A percentile compares a stretch with the other conserved stretches of the same genome.
phyloP scores from a whole-genome alignment of 371 early-diverging fungal genomes.

The Mucor racemosus region DNA sequence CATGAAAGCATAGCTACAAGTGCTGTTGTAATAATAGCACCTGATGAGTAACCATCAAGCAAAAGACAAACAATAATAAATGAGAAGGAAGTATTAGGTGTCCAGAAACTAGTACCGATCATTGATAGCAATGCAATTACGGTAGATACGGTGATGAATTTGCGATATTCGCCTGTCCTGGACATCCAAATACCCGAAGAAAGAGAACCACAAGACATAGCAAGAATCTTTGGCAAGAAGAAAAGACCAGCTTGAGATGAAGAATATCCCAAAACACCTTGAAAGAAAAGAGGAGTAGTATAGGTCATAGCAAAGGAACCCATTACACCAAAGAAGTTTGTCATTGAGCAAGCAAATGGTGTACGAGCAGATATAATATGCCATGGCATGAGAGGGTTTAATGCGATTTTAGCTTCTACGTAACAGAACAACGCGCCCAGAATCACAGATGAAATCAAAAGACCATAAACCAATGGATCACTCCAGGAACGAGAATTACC shows the following conservation, averaged over 20 bases:
- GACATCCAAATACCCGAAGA: conserved; percentile 37
- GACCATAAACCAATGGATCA: conserved; percentile 58
- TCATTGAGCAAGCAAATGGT: conserved; percentile 42
- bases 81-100: conserved; percentile 18
- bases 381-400: conserved; percentile 81
- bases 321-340: conserved; percentile 47
- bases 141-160: conserved; percentile 20
- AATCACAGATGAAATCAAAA: conserved; percentile 54
- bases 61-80: conserved; percentile 31
- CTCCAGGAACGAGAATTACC: conserved; percentile 67
- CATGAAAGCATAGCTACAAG: conserved; percentile 55
- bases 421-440: conserved; percentile 54
- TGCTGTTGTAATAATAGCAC: conserved; percentile 49
- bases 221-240: conserved; percentile 34
- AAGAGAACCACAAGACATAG: conserved; percentile 39
- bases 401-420: conserved; percentile 72
- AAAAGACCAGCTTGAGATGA: conserved; percentile 36
- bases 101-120: conserved; percentile 37
- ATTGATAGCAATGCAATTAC: conserved; percentile 25
- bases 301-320: conserved; percentile 38
- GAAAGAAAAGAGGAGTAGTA: conserved; percentile 45
- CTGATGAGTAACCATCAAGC: conserved; percentile 51
- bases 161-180: conserved; percentile 35
- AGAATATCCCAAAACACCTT: conserved; percentile 34
- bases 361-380: conserved; percentile 43